Conservation (phyloP, 139 green algal genomes). For the Tetratostichococcus sp. region DNA sequence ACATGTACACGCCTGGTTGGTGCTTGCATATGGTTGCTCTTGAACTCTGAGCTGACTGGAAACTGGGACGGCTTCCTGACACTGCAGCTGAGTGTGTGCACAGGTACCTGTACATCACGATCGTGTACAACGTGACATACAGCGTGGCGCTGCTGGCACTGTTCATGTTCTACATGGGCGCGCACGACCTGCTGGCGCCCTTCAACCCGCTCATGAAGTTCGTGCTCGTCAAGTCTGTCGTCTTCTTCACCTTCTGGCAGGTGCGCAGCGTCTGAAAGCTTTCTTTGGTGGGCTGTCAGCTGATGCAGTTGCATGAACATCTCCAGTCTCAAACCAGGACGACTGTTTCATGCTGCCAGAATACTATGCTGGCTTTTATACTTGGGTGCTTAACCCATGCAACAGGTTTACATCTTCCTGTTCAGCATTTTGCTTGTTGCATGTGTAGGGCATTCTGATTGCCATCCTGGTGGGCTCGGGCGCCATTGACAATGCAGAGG, state of each 20-base stretch:
- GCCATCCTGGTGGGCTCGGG: conserved; percentile 48
- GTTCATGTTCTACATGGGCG: conserved; percentile 93
- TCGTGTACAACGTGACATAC: conserved; percentile 96
- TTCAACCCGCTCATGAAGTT: conserved; percentile 96
- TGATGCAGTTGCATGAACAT: neutral
- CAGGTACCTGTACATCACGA: conserved; percentile 75
- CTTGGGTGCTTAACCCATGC: too few relatives aligned
- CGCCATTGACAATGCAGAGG: conserved; percentile 41
- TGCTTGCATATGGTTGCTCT: too few relatives aligned
- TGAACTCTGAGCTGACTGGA: too few relatives aligned
- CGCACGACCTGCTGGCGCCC: conserved; percentile 83
- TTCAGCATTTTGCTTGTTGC: too few relatives aligned
- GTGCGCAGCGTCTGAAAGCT: too few relatives aligned
- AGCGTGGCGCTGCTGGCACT: conserved; percentile 86
- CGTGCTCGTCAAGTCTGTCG: conserved; percentile 89
- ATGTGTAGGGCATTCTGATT: conserved; percentile 66
- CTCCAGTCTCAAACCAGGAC: too few relatives aligned
- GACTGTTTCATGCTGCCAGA: too few relatives aligned
- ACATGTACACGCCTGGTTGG: too few relatives aligned
- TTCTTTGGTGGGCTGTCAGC: conserved; percentile 7
- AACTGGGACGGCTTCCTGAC: too few relatives aligned
- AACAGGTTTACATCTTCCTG: too few relatives aligned
- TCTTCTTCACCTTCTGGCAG: conserved; percentile 98
- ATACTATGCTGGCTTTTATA: too few relatives aligned
- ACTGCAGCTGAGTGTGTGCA: too few relatives aligned